Evolutionary conservation across 2,329 filamentous ascomycete species (phyloP), one percentile per base, ranked within the genome.

Genomic region (Mycosphaerella sp.): DNA sequence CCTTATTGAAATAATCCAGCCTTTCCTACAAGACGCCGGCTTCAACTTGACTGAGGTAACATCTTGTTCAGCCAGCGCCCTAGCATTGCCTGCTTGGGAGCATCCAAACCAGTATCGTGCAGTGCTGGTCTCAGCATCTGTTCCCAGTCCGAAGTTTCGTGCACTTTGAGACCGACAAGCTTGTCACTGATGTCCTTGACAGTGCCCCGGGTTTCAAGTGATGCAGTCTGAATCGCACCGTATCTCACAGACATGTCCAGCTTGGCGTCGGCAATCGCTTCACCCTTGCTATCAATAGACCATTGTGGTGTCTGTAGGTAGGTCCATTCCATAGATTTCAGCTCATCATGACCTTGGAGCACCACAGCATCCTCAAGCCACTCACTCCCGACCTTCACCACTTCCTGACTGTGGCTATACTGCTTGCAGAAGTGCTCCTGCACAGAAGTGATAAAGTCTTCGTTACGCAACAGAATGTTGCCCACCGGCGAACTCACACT

Each of bases 241-340:
- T 55, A 76, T 77, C 34, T 84, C 70, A 66, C 67, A 10, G 62
- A 62, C 5, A 68, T 49, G 9, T 65, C 60, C 14, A 66, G 25
- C 36, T 56, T 28, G 16, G 52, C 8, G 27, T 47, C 41, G 5
- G 37, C 12, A 7, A 42, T 39, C 34, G 36, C 40, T 9, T 58
- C 55, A 16, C 49, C 35, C 25, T 53, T 51, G 2, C 49, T 59
- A 2, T 51, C 53, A 34, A 62, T 51, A 49, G 78, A 81, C 67
- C 95, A 96, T 49, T 84, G 84, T 1, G 90, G 90, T 1, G 90
- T 95, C 70, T 95, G 89, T 2, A 80, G 80, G 69, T 85, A 95
- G 52, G 85, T 85, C 89, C 89, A 96, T 9, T 82, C 79, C 3
- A 72, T 69, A 0, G 82, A 84, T 77, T 71, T 75, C 17, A 89